phyloP scores from a whole-genome alignment of 257 asterid genomes.

The Parsonsia alboflavescens region DNA sequence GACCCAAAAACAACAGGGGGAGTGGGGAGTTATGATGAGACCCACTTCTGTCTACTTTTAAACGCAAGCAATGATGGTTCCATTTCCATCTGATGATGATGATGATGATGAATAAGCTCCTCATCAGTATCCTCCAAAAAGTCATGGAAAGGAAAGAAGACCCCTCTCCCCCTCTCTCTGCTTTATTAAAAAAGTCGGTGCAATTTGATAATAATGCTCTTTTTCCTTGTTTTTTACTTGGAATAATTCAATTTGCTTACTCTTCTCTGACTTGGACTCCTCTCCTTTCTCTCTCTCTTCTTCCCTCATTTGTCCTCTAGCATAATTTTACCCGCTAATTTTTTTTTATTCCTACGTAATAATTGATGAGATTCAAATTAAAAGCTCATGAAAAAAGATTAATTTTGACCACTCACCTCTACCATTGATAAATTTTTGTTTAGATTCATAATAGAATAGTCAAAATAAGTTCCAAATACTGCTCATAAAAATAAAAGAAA shows the following conservation, averaged over 20 bases:
- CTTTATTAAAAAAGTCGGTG: slow-evolving; percentile 31
- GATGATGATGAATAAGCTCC: slow-evolving; percentile 9
- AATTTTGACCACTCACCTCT: no score
- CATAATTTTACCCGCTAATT: no score
- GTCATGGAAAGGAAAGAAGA: slow-evolving; percentile 5
- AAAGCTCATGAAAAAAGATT: no score
- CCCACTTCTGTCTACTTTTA: slow-evolving; percentile 18
- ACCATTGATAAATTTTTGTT: no score
- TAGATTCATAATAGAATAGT: no score
- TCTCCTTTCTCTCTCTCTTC: no score
- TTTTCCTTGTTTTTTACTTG: not conserved
- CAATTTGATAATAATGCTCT: slow-evolving; percentile 16
- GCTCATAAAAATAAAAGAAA: no score
- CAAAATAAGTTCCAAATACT: no score
- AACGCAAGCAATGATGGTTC: slow-evolving; percentile 36
- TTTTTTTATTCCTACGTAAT: no score
- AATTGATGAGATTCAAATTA: no score
- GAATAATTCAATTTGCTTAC: slow-evolving; percentile 2
- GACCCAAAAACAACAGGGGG: not conserved
- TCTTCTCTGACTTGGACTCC: not conserved
- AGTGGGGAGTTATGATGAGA: not conserved
- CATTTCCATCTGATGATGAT: slow-evolving; percentile 19
- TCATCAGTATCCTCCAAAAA: slow-evolving; percentile 19
- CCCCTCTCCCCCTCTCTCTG: not conserved
- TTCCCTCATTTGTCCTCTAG: no score